Percentiles rank a stretch among this genome's conserved stretches.
Evolutionary conservation across 164 flowering plant species (phyloP).

Genomic region (Warburgia ugandensis): DNA sequence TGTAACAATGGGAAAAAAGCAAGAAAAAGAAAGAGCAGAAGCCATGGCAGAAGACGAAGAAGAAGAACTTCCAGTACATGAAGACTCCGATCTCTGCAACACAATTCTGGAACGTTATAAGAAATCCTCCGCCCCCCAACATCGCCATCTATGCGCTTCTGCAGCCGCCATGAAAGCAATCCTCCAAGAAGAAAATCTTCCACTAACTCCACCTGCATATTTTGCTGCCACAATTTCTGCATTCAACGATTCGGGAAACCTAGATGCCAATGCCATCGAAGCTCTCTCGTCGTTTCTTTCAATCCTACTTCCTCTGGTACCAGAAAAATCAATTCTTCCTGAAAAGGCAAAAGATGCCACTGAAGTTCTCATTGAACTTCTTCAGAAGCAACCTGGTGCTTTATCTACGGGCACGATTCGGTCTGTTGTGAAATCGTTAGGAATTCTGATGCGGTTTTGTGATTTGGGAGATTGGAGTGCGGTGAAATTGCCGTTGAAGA

Average conservation of each 20-base stretch:
- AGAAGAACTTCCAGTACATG: neutral
- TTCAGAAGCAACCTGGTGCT: conserved; percentile 17
- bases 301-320: conserved; percentile 47
- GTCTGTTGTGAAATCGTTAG: conserved; percentile 64
- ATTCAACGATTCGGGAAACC: conserved; percentile 11
- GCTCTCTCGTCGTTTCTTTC: conserved; percentile 62
- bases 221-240: conserved; percentile 72
- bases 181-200: conserved; percentile 52
- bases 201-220: conserved; percentile 63
- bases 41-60: conserved; percentile 4
- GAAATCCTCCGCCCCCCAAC: conserved; percentile 78
- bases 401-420: conserved; percentile 40
- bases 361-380: conserved; percentile 30
- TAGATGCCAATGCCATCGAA: conserved; percentile 35
- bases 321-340: conserved; percentile 25
- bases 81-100: conserved; percentile 49
- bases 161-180: conserved; percentile 77
- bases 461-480: conserved; percentile 60
- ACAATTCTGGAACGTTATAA: conserved; percentile 65
- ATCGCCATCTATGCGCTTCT: conserved; percentile 87
- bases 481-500: conserved; percentile 37
- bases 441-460: conserved; percentile 48
- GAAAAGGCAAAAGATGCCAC: conserved; percentile 59
- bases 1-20: too few relatives aligned
- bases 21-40: too few relatives aligned